Evolutionary conservation across 2,329 filamentous ascomycete species (phyloP).

Genomic region (Pyrenophora tritici-repentis): DNA sequence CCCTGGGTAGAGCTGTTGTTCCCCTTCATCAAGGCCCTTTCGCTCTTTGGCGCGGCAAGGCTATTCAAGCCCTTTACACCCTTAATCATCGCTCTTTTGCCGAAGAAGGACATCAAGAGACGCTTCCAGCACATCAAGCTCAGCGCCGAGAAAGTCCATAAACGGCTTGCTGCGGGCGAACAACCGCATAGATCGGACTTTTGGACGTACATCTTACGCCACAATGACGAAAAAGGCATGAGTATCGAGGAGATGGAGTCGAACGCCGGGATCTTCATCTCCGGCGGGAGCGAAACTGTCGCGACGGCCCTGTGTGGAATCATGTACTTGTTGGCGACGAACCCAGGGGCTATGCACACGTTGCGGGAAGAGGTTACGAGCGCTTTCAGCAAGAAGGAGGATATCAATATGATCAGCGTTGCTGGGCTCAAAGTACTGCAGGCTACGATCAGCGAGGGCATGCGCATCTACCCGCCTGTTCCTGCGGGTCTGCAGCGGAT

Average conservation of each 20-base stretch:
- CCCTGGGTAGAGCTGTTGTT: conserved; percentile 34
- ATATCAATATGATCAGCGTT: conserved; percentile 9
- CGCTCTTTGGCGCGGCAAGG: neutral
- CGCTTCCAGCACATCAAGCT: conserved; percentile 1
- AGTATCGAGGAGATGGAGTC: conserved; percentile 36
- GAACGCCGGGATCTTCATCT: conserved; percentile 38
- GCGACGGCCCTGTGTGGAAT: conserved; percentile 13
- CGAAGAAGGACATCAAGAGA: conserved; percentile 2
- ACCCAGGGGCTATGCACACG: conserved; percentile 13
- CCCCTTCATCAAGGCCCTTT: neutral
- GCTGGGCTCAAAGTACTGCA: conserved; percentile 20
- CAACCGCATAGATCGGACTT: conserved; percentile 9
- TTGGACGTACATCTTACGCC: conserved; percentile 14
- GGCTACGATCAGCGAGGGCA: conserved; percentile 18
- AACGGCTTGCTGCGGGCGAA: conserved; percentile 2
- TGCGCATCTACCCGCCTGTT: conserved; percentile 25
- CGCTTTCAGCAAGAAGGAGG: conserved; percentile 11
- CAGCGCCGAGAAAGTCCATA: neutral
- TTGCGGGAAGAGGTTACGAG: conserved; percentile 13
- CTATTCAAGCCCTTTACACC: neutral
- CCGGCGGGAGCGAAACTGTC: conserved; percentile 44
- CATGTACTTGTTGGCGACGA: conserved; percentile 10
- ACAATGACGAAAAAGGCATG: conserved; percentile 20
- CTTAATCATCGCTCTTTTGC: neutral
- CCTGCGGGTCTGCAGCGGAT: conserved; percentile 5